Evolutionary conservation across 768 basidiomycete species (phyloP), one percentile per base, ranked within the genome.

Genomic region (Omphalotus guepiniiformis): DNA sequence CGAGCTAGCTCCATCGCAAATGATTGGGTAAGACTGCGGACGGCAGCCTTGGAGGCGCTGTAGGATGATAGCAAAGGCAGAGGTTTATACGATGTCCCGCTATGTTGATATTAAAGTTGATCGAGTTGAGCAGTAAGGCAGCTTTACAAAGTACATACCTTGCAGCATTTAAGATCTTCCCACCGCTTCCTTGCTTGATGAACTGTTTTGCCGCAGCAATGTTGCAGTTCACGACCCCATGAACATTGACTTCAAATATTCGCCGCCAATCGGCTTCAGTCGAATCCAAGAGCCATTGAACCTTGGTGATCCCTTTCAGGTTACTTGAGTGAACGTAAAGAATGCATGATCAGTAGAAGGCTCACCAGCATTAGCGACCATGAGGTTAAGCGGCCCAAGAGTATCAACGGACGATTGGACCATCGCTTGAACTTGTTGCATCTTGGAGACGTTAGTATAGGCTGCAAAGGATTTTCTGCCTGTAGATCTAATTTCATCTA

Each of bases 331-430:
- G n/a, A n/a, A n/a, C n/a, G n/a, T n/a, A n/a, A n/a, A n/a, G n/a
- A n/a, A n/a, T n/a, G n/a, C n/a, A n/a, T n/a, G n/a, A n/a, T n/a
- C n/a, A n/a, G n/a, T n/a, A n/a, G n/a, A n/a, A n/a, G n/a, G n/a
- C n/a, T n/a, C n/a, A n/a, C 57, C 58, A 28, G 56, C 58, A 42
- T 59, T 58, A 13, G 58, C 58, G 11, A 59, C 57, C 54, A 59
- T 59, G 2, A 69, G 65, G 28, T 69, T 63, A 16, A 73, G 40
- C 4, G 65, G 55, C 2, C 71, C 71, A 4, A 71, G 60, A 75
- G 13, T 8, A 36, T 38, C 19, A 12, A 37, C 34, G 9, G 34
- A 37, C 16, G 50, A 39, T 19, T 50, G 58, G 6, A 73, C 57
- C 48, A 69, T 61, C 3, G 26, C 34, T 49, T 62, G 56, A 5